Conservation (phyloP, 257 asterid species). For the Nyctanthes arbortristis region DNA sequence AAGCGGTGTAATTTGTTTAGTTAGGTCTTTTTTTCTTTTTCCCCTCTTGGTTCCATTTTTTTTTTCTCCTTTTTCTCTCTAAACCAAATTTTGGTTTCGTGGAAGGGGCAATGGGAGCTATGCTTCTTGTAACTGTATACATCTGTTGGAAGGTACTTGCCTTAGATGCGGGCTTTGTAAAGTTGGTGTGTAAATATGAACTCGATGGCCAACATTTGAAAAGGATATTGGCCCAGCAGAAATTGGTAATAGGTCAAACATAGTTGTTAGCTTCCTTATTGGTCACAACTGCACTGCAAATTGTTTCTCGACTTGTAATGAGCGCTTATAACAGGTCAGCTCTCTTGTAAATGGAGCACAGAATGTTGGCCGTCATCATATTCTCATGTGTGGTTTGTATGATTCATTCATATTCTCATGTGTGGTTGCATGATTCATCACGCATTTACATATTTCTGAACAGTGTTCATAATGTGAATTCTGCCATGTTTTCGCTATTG, state of each 20-base stretch:
- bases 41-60: no score
- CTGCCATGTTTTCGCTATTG: no score
- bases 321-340: no score
- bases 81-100: constrained; percentile 13
- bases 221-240: constrained; percentile 23
- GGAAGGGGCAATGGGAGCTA: constrained; percentile 39
- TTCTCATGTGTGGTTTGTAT: no score
- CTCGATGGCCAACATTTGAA: constrained; percentile 32
- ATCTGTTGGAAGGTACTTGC: constrained; percentile 32
- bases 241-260: constrained; percentile 22
- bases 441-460: no score
- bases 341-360: no score
- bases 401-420: no score
- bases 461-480: no score
- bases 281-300: no score
- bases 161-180: constrained; percentile 47
- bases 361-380: no score
- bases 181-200: constrained; percentile 49
- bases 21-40: constrained; percentile 10
- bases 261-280: not conserved
- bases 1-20: constrained; percentile 41
- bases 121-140: constrained; percentile 59
- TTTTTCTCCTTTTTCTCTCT: constrained; percentile 5
- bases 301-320: no score
- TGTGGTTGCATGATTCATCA: no score